Base-by-base conservation (phyloP, 1,284 basidiomycete species). In the Pyrrhoderma noxium region DNA sequence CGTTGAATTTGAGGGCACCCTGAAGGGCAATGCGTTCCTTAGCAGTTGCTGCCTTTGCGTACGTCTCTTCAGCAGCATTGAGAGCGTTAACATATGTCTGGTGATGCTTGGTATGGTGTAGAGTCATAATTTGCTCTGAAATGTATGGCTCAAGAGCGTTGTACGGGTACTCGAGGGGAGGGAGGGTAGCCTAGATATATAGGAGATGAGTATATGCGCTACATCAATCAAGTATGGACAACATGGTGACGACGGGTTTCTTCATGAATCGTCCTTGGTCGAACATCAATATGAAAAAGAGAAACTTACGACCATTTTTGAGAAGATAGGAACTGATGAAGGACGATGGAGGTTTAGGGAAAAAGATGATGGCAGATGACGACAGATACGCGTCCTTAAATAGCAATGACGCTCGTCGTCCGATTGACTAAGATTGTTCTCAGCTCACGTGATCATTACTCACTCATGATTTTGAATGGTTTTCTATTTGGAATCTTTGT, bases 81-180 rank as follows among this genome's bases (percentile, higher is more conserved):
- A 89, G 73, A 3, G 77, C 80, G 57, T 74, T 87, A 37, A 88
- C 85, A 59, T 89, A 88, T 41, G 83, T 79, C 68, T 86, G 85
- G 65, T 93, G 91, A 65, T 93, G 90, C 74, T 90, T 92, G 47
- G 72, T 78, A 72, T 93, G 90, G 71, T 93, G 90, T 46, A 93
- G 82, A 60, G 69, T 73, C 87, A 91, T 91, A 66, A 89, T 89
- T 69, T 90, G 73, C 62, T 74, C 67, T 22, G 79, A 85, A 72
- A 93, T 92, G 69, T 81, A 79, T 37, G 91, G 90, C 74, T 93
- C 89, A 63, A 93, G 86, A 48, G 79, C 83, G 75, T 94, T 75
- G 73, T 96, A 95, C 36, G 72, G 69, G 69, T 96, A 98, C 25
- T 89, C 86, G 45, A 96, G 85, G 59, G 80, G 68, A 37, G 92